Evolutionary conservation across 495 filamentous ascomycete species (phyloP).

Genomic region (Penicillium mononematosum): DNA sequence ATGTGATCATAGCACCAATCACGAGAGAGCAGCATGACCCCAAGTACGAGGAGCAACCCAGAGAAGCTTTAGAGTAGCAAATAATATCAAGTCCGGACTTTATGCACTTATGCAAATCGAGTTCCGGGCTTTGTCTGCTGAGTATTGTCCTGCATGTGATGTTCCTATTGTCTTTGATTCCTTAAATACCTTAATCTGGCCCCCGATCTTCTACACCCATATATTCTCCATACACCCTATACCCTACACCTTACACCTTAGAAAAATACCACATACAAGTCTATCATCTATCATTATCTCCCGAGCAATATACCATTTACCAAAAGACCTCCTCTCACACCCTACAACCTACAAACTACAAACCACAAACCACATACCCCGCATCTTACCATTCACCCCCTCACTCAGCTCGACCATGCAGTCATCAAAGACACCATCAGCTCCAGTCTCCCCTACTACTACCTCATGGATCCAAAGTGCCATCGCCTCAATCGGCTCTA

Average conservation of each 20-base stretch:
- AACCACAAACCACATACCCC: not conserved
- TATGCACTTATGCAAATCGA: not conserved
- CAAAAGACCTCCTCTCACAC: not conserved
- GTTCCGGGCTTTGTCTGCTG: not conserved
- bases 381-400: not conserved
- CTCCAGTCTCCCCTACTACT: not conserved
- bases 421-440: not conserved
- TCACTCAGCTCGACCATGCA: constrained; percentile 1
- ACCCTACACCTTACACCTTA: not conserved
- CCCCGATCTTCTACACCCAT: not conserved
- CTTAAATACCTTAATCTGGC: not conserved
- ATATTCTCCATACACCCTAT: not conserved
- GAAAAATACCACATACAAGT: not conserved
- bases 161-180: not conserved
- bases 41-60: not conserved
- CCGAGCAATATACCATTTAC: not conserved
- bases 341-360: not conserved
- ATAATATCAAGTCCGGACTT: not conserved
- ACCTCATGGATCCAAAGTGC: constrained; percentile 17
- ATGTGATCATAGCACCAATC: not conserved
- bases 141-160: not conserved
- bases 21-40: not conserved
- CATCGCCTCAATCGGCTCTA: constrained; percentile 12
- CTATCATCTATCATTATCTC: not conserved
- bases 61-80: not conserved